A percentile compares a stretch with the other conserved stretches of the same genome.
Evolutionary conservation across 2,329 filamentous ascomycete species (phyloP).

Genomic region (Fusarium incarnatum): DNA sequence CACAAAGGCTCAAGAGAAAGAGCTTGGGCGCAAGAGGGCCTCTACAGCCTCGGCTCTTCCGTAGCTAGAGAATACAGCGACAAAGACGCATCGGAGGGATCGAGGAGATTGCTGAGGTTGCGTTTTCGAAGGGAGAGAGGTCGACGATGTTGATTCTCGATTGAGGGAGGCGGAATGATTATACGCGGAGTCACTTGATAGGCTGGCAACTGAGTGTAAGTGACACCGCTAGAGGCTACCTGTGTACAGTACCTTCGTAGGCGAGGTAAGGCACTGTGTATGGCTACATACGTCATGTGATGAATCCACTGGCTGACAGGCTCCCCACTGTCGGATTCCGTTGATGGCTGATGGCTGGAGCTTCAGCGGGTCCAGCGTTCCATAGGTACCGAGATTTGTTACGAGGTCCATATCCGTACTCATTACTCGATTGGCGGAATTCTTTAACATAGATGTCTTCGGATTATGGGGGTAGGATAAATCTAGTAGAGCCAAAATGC

Average conservation of each 20-base stretch:
- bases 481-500: neutral
- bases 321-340: conserved; percentile 20
- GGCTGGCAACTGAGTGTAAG: conserved; percentile 36
- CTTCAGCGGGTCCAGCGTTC: conserved; percentile 12
- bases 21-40: conserved; percentile 35
- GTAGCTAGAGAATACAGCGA: conserved; percentile 25
- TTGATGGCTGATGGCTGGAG: neutral
- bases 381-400: neutral
- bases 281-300: conserved; percentile 43
- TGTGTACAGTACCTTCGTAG: neutral
- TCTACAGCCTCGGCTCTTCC: conserved; percentile 34
- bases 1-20: conserved; percentile 32
- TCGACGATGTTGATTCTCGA: conserved; percentile 25
- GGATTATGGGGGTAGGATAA: neutral
- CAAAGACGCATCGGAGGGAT: conserved; percentile 35
- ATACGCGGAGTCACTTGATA: conserved; percentile 41
- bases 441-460: neutral
- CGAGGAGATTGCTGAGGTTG: neutral
- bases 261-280: conserved; percentile 8
- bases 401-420: neutral
- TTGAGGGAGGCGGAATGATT: conserved; percentile 35
- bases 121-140: conserved; percentile 18
- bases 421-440: neutral
- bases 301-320: conserved; percentile 35
- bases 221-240: conserved; percentile 36